Evolutionary conservation across 495 filamentous ascomycete species (phyloP).

Genomic region (Lasiosphaeria ovina): DNA sequence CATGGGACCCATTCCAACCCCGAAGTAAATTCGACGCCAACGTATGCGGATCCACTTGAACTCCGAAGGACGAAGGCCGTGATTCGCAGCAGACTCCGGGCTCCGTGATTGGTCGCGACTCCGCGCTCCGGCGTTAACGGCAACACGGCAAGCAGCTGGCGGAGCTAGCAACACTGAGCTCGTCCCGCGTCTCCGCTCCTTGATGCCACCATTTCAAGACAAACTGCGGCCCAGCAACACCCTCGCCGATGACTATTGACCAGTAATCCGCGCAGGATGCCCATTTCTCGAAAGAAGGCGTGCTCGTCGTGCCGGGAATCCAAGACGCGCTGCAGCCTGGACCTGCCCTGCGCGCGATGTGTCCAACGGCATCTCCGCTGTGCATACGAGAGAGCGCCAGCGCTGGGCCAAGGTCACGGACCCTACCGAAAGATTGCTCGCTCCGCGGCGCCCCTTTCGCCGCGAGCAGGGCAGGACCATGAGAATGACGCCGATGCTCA

Average conservation of each 20-base stretch:
- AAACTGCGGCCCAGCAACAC: neutral
- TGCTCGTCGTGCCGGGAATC: conserved; percentile 2
- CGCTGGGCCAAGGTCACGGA: neutral
- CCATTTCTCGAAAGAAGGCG: conserved; percentile 8
- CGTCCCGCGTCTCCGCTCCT: neutral
- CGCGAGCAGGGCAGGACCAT: neutral
- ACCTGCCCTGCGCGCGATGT: conserved; percentile 7
- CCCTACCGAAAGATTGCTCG: neutral
- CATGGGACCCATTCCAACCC: neutral
- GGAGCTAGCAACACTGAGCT: too few relatives aligned
- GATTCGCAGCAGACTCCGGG: conserved; percentile 5
- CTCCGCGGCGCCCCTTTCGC: too few relatives aligned
- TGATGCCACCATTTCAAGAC: neutral
- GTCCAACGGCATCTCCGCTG: conserved; percentile 3
- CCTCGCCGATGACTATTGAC: neutral
- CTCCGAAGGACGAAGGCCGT: conserved; percentile 1
- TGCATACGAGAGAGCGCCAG: neutral
- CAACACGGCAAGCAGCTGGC: neutral
- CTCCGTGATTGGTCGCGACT: neutral
- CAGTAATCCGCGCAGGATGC: conserved; percentile 5
- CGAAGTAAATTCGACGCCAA: neutral
- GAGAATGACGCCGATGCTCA: too few relatives aligned
- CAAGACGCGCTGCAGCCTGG: conserved; percentile 10
- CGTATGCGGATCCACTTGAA: conserved; percentile 3
- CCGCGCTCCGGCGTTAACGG: neutral